Evolutionary conservation across 2,329 filamentous ascomycete species (phyloP).

Genomic region (Didymella arachidicola): DNA sequence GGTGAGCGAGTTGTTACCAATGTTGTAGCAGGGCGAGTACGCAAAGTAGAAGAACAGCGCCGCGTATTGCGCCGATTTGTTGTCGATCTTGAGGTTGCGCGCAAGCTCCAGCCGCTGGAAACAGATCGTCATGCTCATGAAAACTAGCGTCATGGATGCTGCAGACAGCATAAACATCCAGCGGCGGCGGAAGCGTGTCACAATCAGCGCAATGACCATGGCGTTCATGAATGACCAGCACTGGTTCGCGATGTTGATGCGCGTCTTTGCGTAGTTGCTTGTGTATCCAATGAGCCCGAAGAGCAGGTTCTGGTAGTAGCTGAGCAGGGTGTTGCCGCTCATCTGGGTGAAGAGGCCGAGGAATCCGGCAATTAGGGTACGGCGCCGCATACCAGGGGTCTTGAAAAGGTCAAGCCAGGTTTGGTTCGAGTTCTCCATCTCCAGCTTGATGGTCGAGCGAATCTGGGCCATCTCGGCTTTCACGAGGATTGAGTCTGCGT

Average conservation of each 20-base stretch:
- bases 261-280: constrained; percentile 47
- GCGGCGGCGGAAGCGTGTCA: constrained; percentile 54
- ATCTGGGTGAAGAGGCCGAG: constrained; percentile 52
- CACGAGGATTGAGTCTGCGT: constrained; percentile 50
- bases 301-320: constrained; percentile 48
- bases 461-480: constrained; percentile 69
- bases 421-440: constrained; percentile 62
- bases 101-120: constrained; percentile 49
- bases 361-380: constrained; percentile 43
- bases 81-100: constrained; percentile 31
- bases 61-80: constrained; percentile 50
- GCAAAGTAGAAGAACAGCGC: constrained; percentile 67
- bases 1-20: constrained; percentile 72
- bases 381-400: constrained; percentile 54
- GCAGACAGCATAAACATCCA: constrained; percentile 60
- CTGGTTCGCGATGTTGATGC: constrained; percentile 53
- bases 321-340: constrained; percentile 51
- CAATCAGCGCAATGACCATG: constrained; percentile 50
- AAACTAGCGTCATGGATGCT: constrained; percentile 59
- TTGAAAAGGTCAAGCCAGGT: constrained; percentile 63
- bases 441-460: constrained; percentile 62
- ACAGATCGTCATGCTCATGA: constrained; percentile 64
- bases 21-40: constrained; percentile 67
- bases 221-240: constrained; percentile 55
- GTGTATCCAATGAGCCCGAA: constrained; percentile 53